A percentile compares a stretch with the other conserved stretches of the same genome.
These are phyloP conservation scores for Tarenaya hassleriana DNA, from an alignment of 345 rosid genomes.

Conservation along the genomic window DNA sequence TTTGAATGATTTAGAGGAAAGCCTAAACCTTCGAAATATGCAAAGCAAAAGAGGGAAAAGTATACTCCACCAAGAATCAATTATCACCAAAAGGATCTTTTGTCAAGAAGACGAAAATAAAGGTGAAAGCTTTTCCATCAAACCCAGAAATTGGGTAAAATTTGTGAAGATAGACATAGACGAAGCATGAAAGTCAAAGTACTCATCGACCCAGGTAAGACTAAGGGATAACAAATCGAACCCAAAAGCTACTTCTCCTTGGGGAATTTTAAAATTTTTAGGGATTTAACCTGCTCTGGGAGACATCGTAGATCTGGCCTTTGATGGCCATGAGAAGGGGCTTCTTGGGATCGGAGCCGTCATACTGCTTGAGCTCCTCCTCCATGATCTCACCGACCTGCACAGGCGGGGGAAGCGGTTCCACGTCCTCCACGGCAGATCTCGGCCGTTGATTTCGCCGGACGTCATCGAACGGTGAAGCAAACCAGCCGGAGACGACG, in stretches of 20 bases:
- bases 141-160: too few species aligned
- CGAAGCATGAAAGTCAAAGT: slow-evolving; percentile 8
- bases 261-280: background rate
- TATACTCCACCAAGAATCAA: too few species aligned
- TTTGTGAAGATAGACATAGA: too few species aligned
- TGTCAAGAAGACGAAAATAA: too few species aligned
- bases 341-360: slow-evolving; percentile 73
- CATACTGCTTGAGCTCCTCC: slow-evolving; percentile 78
- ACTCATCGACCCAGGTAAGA: background rate
- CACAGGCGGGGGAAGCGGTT: slow-evolving; percentile 80
- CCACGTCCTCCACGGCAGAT: slow-evolving; percentile 43
- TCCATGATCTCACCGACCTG: slow-evolving; percentile 85
- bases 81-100: too few species aligned
- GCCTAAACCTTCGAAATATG: too few species aligned
- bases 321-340: slow-evolving; percentile 98
- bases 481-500: slow-evolving; percentile 55
- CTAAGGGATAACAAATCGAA: background rate
- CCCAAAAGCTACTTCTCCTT: background rate
- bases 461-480: slow-evolving; percentile 38
- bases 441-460: slow-evolving; percentile 39
- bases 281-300: slow-evolving; percentile 72
- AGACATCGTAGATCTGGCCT: slow-evolving; percentile 98
- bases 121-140: too few species aligned
- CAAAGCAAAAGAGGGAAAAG: too few species aligned
- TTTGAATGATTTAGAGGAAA: too few species aligned